Base-by-base conservation (phyloP, 768 basidiomycete species). In the Pleurotus tuoliensis region DNA sequence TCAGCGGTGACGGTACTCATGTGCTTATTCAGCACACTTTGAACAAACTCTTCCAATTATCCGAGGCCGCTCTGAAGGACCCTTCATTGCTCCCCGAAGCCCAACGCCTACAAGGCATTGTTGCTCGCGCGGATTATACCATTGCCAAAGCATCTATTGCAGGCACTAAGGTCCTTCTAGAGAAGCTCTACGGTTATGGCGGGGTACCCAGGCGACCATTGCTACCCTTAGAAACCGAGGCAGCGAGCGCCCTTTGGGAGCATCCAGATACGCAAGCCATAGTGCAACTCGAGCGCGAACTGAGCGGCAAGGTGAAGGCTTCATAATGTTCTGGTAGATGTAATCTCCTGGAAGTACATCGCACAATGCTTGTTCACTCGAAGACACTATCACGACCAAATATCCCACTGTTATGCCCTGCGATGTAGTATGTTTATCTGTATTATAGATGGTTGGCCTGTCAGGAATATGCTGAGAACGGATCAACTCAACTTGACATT, bases 81-180 rank as follows among this genome's bases (percentile, higher is more conserved):
- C 73, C 79, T 5, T 73, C 79, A 12, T 66, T 83, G 22, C 81
- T 94, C 37, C 70, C 79, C 0, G 85, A 89, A 64, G 88, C 90
- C 5, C 85, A 86, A 62, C 78, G 75, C 12, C 67, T 96, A 24
- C 94, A 98, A 65, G 89, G 84, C 8, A 83, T 94, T 59, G 78
- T 92, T 54, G 90, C 90, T 7, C 83, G 81, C 47, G 92, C 84
- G 4, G 94, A 97, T 68, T 86, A 76, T 61, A 88, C 90, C 5
- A 87, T 94, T 62, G 81, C 88, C 22, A 87, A 88, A 64, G 72
- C 83, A 2, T 86, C 85, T 2, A 86, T 96, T 59, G 72, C 87
- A 5, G 93, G 94, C 4, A 93, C 88, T n/a, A 96, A 96, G 70
- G 86, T 75, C 65, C 76, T 90, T 41, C 70, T 94, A 12, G 76